Base-by-base conservation (phyloP, 2,329 filamentous ascomycete species). In the Fonsecaea multimorphosa region DNA sequence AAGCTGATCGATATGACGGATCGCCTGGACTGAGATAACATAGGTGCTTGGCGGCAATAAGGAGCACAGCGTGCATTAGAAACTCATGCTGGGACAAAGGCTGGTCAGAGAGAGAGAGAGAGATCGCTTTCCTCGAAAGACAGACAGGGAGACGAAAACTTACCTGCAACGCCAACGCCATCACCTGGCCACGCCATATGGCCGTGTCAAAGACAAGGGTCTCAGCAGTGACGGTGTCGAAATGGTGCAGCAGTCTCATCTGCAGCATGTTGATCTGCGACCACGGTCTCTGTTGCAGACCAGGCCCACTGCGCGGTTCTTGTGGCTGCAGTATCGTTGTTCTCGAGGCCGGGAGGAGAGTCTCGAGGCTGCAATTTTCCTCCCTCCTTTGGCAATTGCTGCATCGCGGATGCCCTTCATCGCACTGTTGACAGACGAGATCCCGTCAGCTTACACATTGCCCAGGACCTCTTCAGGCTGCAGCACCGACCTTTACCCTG, bases 171-270 rank as follows among this genome's bases (percentile, higher is more conserved):
- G 38, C 38, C 16, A 40, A 40, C 12, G 49, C 22, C 14, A 52
- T 52, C 2, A 52, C 49, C 6, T 29, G 49, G 24, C 14, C 12
- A 27, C 29, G 49, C 49, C 49, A 52, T 19, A 52, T 52, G 22
- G 24, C 12, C n/a, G 11, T 14, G 24, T 40, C 55, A 11, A 58
- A 58, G 9, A 58, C 31, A 1, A 58, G 55, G 4, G 55, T 58
- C 24, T 52, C 55, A 4, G 55, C 55, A n/a, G 55, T 58, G 3
- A 38, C 32, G 9, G 29, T 38, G 8, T 58, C 8, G 38, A 58
- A 58, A 44, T 58, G 55, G 38, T 58, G 55, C 24, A 58, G 29
- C 16, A 58, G 55, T 22, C 40, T 58, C 55, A 58, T 58, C 27
- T 58, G 55, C 29, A 58, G 31, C 55, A 58, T 58, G 34, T 58